Conservation (phyloP, 441 rosid species). For the Melastoma candidum region DNA sequence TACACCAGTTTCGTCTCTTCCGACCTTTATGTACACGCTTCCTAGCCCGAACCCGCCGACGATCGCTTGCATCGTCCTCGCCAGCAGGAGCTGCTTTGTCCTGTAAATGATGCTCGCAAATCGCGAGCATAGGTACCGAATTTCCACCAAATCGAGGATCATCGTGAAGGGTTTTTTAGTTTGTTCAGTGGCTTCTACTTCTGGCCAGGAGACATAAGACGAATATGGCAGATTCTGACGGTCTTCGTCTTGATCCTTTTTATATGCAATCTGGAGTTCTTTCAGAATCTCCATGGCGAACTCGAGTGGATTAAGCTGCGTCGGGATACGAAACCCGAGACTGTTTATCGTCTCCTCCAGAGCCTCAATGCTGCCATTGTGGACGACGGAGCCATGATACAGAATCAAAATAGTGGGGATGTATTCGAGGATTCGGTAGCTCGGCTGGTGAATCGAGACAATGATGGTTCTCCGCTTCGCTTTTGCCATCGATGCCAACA, state of each 20-base stretch:
- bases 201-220: constrained; percentile 24
- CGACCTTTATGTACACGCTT: constrained; percentile 43
- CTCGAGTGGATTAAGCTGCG: constrained; percentile 45
- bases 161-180: constrained; percentile 5
- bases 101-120: constrained; percentile 60
- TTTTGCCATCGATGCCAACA: constrained; percentile 48
- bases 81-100: constrained; percentile 55
- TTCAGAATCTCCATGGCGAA: constrained; percentile 60
- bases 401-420: constrained; percentile 50
- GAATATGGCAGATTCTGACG: constrained; percentile 10
- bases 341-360: constrained; percentile 40
- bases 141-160: constrained; percentile 33
- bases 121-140: constrained; percentile 42
- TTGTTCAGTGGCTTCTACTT: constrained; percentile 15
- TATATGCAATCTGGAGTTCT: constrained; percentile 21
- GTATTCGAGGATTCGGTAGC: constrained; percentile 47
- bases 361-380: constrained; percentile 33
- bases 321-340: constrained; percentile 43
- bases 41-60: constrained; percentile 58
- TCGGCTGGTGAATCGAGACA: constrained; percentile 58
- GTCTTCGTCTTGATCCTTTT: constrained; percentile 10
- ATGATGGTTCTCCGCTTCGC: constrained; percentile 36
- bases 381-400: constrained; percentile 40
- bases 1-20: constrained; percentile 36
- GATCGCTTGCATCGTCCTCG: constrained; percentile 81